phyloP scores from a whole-genome alignment of 2,329 filamentous ascomycete genomes.

The Trichophyton mentagrophytes region DNA sequence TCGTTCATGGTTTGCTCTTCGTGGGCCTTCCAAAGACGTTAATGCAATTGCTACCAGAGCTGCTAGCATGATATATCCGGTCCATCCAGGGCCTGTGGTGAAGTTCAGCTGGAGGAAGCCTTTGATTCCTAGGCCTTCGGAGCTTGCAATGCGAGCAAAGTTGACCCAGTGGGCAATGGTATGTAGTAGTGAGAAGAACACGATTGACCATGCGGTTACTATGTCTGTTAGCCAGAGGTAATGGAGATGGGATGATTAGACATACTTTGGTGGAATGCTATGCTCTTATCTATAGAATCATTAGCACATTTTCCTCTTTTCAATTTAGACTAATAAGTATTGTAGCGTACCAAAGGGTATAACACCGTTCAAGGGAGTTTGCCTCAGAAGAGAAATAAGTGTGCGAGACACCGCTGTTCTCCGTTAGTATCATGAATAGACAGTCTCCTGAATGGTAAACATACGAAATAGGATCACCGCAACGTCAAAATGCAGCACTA shows the following conservation, averaged over 20 bases:
- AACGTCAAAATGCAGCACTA: constrained; percentile 71
- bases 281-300: constrained; percentile 55
- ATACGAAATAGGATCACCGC: constrained; percentile 58
- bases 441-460: background rate
- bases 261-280: constrained; percentile 64
- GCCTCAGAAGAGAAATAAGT: constrained; percentile 65
- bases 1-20: constrained; percentile 70
- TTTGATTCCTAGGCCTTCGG: constrained; percentile 64
- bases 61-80: constrained; percentile 71
- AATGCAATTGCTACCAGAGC: constrained; percentile 65
- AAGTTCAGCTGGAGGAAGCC: constrained; percentile 69
- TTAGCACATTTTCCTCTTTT: background rate
- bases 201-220: constrained; percentile 69
- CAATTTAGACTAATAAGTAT: too few relatives aligned
- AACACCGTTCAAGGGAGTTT: constrained; percentile 72
- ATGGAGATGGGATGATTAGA: background rate
- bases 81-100: constrained; percentile 69
- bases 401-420: constrained; percentile 58
- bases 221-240: constrained; percentile 8
- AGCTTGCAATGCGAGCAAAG: constrained; percentile 61
- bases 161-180: constrained; percentile 82
- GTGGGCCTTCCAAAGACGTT: constrained; percentile 64
- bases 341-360: constrained; percentile 50
- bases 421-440: constrained; percentile 2
- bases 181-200: constrained; percentile 79